Evolutionary conservation across 345 rosid genomes (phyloP), one percentile per base, ranked within the genome.

Genomic region (Fremontodendron californicum): DNA sequence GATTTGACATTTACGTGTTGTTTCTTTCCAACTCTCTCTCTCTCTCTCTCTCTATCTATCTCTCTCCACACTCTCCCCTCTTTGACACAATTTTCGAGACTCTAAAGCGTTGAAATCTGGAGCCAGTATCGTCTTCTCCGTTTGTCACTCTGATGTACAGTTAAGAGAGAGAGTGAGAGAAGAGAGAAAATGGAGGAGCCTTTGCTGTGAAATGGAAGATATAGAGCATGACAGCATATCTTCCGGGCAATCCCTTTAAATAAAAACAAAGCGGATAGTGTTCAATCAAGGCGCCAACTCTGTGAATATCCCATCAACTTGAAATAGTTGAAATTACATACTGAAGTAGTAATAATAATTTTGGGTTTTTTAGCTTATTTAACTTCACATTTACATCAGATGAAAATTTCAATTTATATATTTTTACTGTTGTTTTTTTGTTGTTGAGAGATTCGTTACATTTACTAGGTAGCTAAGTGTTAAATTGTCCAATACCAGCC

Each of bases 81-180:
- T 71, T 45, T 64, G 77, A 85, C 93, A 82, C 96, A 89, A 87
- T 81, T 91, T 85, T 88, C 94, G 80, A 88, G 84, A 83, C 85
- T 85, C 84, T 79, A 40, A 81, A 79, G 87, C 88, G 86, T 91
- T 87, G 91, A 90, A 90, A 90, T 85, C 84, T 87, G 93, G 73
- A 91, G 89, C 96, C 82, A 77, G 92, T 82, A 84, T 90, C 92
- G 96, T 88, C 93, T 86, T 88, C 93, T 91, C 94, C 94, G 82
- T 90, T 90, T 90, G 93, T 90, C 94, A 87, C 89, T 87, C 91
- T 83, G 85, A 83, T 81, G 84, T 84, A 31, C 74, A 70, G 74
- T 70, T 3, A 25, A 19, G 73, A 69, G 49, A 68, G n/a, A n/a
- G n/a, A n/a, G n/a, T n/a, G n/a, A 19, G 25, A 21, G 11, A 70